Evolutionary conservation across 768 basidiomycete genomes (phyloP), one percentile per base, ranked within the genome.

Genomic region (Kwoniella dejecticola): DNA sequence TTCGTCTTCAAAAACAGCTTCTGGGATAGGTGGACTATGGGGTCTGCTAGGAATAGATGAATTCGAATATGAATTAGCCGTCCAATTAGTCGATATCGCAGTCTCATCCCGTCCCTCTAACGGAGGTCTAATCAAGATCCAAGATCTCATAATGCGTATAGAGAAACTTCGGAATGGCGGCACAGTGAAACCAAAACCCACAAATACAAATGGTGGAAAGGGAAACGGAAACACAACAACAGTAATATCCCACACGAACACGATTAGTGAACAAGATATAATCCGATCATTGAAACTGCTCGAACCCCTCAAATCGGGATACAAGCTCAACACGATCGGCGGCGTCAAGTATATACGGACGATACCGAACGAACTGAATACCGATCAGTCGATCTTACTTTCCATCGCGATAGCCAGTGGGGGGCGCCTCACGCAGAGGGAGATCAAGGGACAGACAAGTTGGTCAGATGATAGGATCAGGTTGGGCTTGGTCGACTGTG

Each of bases 11-110:
- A 42, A 91, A 0, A 17, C 31, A 36, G 54, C 49, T 1, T 13
- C 40, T 8, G 44, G 53, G 4, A 26, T 17, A 2, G 45, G 56
- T 2, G 90, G 89, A 36, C 57, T 64, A 0, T 75, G 74, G 0
- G 72, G 72, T 3, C 72, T 92, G 72, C 84, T 81, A 4, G 79
- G 79, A 12, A 79, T 96, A 55, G 87, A 91, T 15, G 96, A 98
- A 76, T 98, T 93, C 91, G 89, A 93, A 70, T 89, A 91, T 75
- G 94, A 96, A 72, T 85, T 98, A 5, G 91, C 92, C 10, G 91
- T 97, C 38, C 95, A 95, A 81, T 89, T 95, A 63, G 91, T 96
- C 8, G 82, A 82, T 65, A 75, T 82, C 3, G 81, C 81, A 57
- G 71, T 81, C 8, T 70, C 74, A 3, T 77, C 75, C 1, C 53